A percentile compares a stretch with the other conserved stretches of the same genome.
Conservation (phyloP, 2,329 filamentous ascomycete genomes). For the Cadophora malorum region DNA sequence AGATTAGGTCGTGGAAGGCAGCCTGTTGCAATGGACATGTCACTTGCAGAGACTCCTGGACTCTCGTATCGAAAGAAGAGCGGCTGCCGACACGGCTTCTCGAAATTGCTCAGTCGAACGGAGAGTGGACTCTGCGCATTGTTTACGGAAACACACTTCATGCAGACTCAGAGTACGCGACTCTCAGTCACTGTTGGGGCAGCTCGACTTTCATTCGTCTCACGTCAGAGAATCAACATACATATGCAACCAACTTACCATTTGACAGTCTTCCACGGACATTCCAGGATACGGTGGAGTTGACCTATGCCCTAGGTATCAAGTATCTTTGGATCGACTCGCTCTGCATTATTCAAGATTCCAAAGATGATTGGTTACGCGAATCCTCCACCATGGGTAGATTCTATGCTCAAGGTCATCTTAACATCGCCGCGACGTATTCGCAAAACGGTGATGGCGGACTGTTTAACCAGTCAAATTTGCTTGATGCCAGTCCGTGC, state of each 20-base stretch:
- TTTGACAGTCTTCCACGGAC: conserved; percentile 9
- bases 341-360: conserved; percentile 20
- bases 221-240: not conserved
- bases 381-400: conserved; percentile 14
- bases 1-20: not conserved
- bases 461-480: conserved; percentile 6
- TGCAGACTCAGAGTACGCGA: not conserved
- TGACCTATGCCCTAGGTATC: conserved; percentile 10
- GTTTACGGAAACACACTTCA: not conserved
- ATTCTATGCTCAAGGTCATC: conserved; percentile 9
- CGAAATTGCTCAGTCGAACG: not conserved
- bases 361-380: conserved; percentile 8
- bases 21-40: not conserved
- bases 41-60: not conserved
- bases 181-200: conserved; percentile 21
- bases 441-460: conserved; percentile 19
- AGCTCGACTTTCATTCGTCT: not conserved
- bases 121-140: not conserved
- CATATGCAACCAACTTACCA: not conserved
- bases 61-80: not conserved
- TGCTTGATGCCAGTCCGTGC: not conserved
- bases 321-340: conserved; percentile 22
- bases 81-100: conserved; percentile 4
- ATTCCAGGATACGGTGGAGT: conserved; percentile 2
- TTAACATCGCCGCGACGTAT: conserved; percentile 38